Base-by-base conservation (phyloP, 106 monocot species). In the Dactylorhiza incarnata region DNA sequence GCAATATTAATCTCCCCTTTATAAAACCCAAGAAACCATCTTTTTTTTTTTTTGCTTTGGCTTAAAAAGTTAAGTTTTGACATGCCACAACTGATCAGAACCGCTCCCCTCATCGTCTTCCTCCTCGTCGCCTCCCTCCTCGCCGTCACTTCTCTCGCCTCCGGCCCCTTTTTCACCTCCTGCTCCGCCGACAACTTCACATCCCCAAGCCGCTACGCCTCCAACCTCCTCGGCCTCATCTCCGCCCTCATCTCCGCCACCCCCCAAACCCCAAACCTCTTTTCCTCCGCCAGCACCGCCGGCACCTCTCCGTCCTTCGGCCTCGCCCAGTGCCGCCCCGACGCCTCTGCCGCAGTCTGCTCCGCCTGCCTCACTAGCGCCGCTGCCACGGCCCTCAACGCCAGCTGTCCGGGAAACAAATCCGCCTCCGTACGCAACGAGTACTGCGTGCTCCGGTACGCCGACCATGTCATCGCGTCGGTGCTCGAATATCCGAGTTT, bases 281-380 rank as follows among this genome's bases (percentile, higher is more conserved):
- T 45, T 37, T 37, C 37, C 45, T 45, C 13, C 43, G 0, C 7
- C 1, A 11, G 8, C 43, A 45, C 45, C 17, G 69, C n/a, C 16
- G 69, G 69, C 37, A 2, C 37, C 45, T 45, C 16, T 2, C 10
- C 10, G 26, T 16, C 5, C 45, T 69, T 45, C 45, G 69, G 69
- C n/a, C 69, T 69, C n/a, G 69, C 69, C 7, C 69, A 69, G 45
- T 69, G 69, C 69, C 69, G 69, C 69, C 69, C 45, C 17, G 69
- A 69, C 69, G 7, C 10, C 6, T 17, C 69, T 45, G 5, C 17
- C 45, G 16, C 45, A 0, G 0, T n/a, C 45, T 69, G 69, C 45
- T 4, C 69, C 45, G 43, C 13, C 45, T 69, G 69, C 69, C 69
- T 69, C 45, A n/a, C 14, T 4, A 2, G 17, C 0, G 45, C 69